A percentile compares a stretch with the other conserved stretches of the same genome.
Evolutionary conservation across 2,329 filamentous ascomycete genomes (phyloP).

Genomic region (Penicillium sp.): DNA sequence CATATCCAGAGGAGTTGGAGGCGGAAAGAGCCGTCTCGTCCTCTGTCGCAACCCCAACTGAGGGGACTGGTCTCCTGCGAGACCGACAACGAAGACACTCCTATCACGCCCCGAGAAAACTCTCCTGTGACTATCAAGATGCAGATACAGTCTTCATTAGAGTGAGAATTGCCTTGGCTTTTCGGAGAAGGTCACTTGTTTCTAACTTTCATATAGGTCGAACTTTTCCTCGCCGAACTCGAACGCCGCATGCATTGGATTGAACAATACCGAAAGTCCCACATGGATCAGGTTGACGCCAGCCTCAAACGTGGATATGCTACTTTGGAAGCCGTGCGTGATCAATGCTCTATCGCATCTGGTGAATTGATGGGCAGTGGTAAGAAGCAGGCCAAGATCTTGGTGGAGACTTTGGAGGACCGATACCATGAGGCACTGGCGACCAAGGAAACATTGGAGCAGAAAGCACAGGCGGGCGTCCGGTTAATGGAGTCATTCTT

Average conservation of each 20-base stretch:
- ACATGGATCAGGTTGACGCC: conserved; percentile 76
- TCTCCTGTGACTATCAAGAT: conserved; percentile 46
- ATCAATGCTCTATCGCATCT: conserved; percentile 84
- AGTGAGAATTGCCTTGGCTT: conserved; percentile 24
- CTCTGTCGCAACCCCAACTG: conserved; percentile 30
- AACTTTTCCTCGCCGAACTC: conserved; percentile 69
- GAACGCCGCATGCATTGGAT: conserved; percentile 84
- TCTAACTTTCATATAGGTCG: conserved; percentile 35
- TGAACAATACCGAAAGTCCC: conserved; percentile 82
- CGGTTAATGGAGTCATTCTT: conserved; percentile 83
- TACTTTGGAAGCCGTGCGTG: conserved; percentile 81
- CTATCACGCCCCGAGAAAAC: conserved; percentile 44
- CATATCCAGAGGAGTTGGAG: conserved; percentile 27
- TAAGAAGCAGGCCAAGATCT: conserved; percentile 76
- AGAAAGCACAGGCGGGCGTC: conserved; percentile 87
- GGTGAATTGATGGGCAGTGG: conserved; percentile 88
- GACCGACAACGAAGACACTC: conserved; percentile 47
- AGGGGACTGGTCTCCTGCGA: conserved; percentile 37
- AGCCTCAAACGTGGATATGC: conserved; percentile 82
- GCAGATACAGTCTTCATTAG: conserved; percentile 48
- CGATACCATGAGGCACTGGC: conserved; percentile 84
- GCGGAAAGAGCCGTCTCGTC: conserved; percentile 20
- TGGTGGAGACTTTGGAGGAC: conserved; percentile 88
- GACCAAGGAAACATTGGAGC: conserved; percentile 82
- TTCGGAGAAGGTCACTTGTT: background rate